Base-by-base conservation (phyloP, 768 basidiomycete species). In the Polyporus arcularius region DNA sequence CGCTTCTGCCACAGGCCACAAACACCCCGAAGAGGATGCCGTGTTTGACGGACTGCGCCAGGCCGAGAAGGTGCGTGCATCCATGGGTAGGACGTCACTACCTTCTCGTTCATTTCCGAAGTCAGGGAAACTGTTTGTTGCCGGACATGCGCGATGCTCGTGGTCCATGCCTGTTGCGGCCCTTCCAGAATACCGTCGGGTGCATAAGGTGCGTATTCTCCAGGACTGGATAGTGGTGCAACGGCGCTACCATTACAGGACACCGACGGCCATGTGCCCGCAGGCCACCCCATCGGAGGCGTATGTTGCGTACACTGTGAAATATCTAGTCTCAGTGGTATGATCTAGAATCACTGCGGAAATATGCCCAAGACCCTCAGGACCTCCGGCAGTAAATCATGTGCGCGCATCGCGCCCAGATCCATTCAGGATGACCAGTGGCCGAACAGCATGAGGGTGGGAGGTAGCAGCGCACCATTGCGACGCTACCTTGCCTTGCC, bases 61-160 rank as follows among this genome's bases (percentile, higher is more conserved):
- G 46, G 10, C 46, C 46, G 46, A 48, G 46, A 26, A 26, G 21
- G n/a, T 41, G 57, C 40, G 52, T 58, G 26, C 43, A 15, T 56
- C 30, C 38, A 26, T 31, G 60, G 35, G 16, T 31, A 21, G 18
- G 41, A 50, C 61, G 56, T 58, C 61, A 57, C 46, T 43, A 11
- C 14, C 46, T 58, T 58, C 52, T 42, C n/a, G 43, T 62, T 62
- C 61, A 62, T 62, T 40, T 62, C 61, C 61, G 61, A 58, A 40
- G 35, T 35, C 48, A 38, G 52, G 35, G 30, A 54, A 38, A n/a
- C 15, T 39, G 28, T 32, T 14, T 39, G 48, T 50, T 28, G 35
- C 26, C 28, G 45, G 26, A 30, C 12, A 39, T 21, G 54, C 9
- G 32, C 46, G 30, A 26, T 3, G 28, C 21, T 18, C 46, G 46